A percentile compares a stretch with the other conserved stretches of the same genome.
These are phyloP conservation scores for Melastoma candidum DNA, from an alignment of 441 rosid species.

Conservation along the genomic window DNA sequence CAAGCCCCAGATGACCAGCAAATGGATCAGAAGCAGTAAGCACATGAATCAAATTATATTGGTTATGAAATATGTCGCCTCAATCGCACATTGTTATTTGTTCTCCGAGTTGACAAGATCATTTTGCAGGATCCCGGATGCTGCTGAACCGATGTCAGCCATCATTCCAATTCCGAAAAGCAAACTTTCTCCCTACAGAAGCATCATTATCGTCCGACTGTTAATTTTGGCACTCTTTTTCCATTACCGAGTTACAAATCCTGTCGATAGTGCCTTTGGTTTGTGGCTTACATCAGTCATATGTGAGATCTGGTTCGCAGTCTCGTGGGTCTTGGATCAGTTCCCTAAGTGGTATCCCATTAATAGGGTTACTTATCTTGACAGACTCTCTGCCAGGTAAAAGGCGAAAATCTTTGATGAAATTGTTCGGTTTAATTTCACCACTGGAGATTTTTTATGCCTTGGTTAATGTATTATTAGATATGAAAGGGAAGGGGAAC, in stretches of 20 bases:
- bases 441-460: background rate
- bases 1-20: constrained; percentile 72
- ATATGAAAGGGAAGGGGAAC: constrained; percentile 85
- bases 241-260: constrained; percentile 79
- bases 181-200: constrained; percentile 71
- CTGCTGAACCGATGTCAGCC: constrained; percentile 60
- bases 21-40: constrained; percentile 78
- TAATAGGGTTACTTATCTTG: constrained; percentile 49
- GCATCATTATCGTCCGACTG: constrained; percentile 62
- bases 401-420: background rate
- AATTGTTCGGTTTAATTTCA: background rate
- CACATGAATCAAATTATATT: constrained; percentile 5
- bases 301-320: constrained; percentile 97
- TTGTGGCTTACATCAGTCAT: constrained; percentile 91
- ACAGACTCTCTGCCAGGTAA: constrained; percentile 80
- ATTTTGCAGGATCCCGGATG: constrained; percentile 45
- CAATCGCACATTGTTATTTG: background rate
- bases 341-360: constrained; percentile 94
- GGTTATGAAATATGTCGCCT: background rate
- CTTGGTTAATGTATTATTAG: constrained; percentile 23
- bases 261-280: constrained; percentile 77
- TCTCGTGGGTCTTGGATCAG: constrained; percentile 98
- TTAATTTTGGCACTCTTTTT: constrained; percentile 81
- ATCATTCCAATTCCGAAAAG: constrained; percentile 50
- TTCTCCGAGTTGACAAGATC: too few relatives aligned